Evolutionary conservation across 2,329 filamentous ascomycete genomes (phyloP), one percentile per base, ranked within the genome.

Genomic region (Phaeoacremonium minimum): DNA sequence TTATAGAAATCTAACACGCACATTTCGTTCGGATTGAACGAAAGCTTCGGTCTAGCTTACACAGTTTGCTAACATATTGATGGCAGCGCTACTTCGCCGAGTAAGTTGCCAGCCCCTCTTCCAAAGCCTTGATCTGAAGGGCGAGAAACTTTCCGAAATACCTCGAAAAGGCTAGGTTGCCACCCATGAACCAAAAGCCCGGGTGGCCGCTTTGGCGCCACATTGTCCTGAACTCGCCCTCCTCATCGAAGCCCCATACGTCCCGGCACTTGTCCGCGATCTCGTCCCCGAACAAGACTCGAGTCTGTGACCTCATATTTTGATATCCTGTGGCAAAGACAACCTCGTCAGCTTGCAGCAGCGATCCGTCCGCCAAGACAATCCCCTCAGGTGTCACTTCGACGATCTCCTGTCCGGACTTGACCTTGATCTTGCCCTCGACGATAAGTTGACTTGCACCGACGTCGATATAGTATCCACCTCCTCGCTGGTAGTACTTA

Each of bases 381-480:
- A 73, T 43, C 1, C 66, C 69, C 1, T 60, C 48, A 0, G 67
- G 59, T 0, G 71, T 62, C 3, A 84, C 68, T 15, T 64, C 58
- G 3, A 58, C 50, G 12, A 84, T 73, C 9, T 77, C 73, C 5
- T 72, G 69, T 1, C 73, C 76, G 28, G 77, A 72, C 51, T 76
- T 76, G 17, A 85, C 61, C 46, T 76, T 77, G 52, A 86, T 77
- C 50, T 76, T 77, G 1, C 80, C 79, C 11, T 82, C 74, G 3
- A 66, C 64, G 40, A 86, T 82, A 16, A 85, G 65, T 48, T 75
- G 58, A 1, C 73, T 75, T 0, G 72, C 75, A 0, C 83, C 83
- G 2, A 84, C 79, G 42, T 86, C 78, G 43, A 85, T 81, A 56
- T 85, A 85, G 51, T 85, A 85, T 0, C 82, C 81, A 1, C 83